phyloP scores from a whole-genome alignment of 1,284 basidiomycete genomes.

The Phellopilus nigrolimitatus region DNA sequence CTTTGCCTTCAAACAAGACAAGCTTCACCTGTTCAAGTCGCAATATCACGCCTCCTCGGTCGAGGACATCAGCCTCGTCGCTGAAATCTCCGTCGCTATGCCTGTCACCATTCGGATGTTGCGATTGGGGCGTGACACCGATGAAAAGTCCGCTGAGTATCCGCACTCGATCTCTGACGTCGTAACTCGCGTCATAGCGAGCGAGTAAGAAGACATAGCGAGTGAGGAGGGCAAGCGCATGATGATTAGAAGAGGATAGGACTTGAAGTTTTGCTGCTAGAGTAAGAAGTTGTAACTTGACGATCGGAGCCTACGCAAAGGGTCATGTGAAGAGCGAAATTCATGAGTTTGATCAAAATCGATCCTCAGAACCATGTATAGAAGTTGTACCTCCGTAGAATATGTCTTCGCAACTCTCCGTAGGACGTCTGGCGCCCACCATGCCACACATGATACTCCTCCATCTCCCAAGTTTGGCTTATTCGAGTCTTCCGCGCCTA shows the following conservation, averaged over 20 bases:
- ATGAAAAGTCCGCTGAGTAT: conserved; percentile 71
- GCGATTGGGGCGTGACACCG: conserved; percentile 42
- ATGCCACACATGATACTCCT: conserved; percentile 42
- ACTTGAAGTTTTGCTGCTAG: conserved; percentile 82
- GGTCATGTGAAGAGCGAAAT: not conserved
- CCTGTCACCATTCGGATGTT: conserved; percentile 27
- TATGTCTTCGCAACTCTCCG: conserved; percentile 75
- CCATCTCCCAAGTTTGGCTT: conserved; percentile 26
- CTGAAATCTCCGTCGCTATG: conserved; percentile 31
- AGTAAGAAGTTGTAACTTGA: conserved; percentile 79
- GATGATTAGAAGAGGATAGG: conserved; percentile 51
- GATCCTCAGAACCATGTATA: not conserved
- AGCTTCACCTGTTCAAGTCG: conserved; percentile 76
- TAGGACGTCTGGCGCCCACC: conserved; percentile 84
- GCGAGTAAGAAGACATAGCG: conserved; percentile 81
- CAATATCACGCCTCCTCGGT: conserved; percentile 67
- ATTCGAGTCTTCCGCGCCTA: conserved; percentile 23
- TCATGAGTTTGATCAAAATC: conserved; percentile 6
- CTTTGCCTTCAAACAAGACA: conserved; percentile 75
- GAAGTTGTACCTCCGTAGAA: conserved; percentile 50
- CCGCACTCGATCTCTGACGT: conserved; percentile 83
- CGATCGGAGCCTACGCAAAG: conserved; percentile 46
- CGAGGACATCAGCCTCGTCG: conserved; percentile 32
- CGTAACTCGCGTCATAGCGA: conserved; percentile 82
- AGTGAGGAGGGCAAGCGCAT: conserved; percentile 47